A percentile compares a stretch with the other conserved stretches of the same genome.
phyloP scores from a whole-genome alignment of 768 basidiomycete species.

The Strobilomyces confusus region DNA sequence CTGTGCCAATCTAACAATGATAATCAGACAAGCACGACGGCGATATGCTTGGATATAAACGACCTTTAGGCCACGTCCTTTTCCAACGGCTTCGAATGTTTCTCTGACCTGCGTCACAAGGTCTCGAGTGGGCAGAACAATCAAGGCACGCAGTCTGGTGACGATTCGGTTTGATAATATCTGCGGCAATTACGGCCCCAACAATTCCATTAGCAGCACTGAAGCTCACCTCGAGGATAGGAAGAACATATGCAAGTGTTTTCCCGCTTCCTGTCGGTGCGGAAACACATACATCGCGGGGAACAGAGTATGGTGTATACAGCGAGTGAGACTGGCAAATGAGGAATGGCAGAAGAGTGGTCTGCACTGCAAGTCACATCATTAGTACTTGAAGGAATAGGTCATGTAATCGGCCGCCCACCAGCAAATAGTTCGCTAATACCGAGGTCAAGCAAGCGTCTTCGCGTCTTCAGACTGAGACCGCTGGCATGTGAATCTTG shows the following conservation, averaged over 20 bases:
- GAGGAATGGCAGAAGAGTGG: constrained; percentile 78
- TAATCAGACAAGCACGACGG: not conserved
- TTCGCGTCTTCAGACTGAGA: constrained; percentile 57
- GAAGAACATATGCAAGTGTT: constrained; percentile 92
- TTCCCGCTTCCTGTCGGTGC: constrained; percentile 99
- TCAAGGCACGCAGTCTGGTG: constrained; percentile 80
- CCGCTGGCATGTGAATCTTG: constrained; percentile 40
- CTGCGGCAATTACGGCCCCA: constrained; percentile 34
- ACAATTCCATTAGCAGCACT: not conserved
- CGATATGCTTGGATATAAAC: not conserved
- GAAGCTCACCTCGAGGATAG: constrained; percentile 74
- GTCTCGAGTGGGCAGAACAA: constrained; percentile 92
- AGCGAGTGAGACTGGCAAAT: constrained; percentile 48
- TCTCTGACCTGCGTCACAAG: constrained; percentile 90
- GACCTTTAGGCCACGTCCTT: constrained; percentile 86
- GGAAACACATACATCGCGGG: constrained; percentile 85
- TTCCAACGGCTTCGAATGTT: constrained; percentile 80
- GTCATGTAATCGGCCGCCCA: constrained; percentile 32
- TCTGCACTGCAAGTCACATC: constrained; percentile 64
- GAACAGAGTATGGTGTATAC: constrained; percentile 63
- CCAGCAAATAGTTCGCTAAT: constrained; percentile 89
- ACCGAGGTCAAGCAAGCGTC: constrained; percentile 67
- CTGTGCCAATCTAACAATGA: constrained; percentile 58
- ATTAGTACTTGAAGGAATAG: constrained; percentile 12
- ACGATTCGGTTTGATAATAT: constrained; percentile 68